A percentile compares a stretch with the other conserved stretches of the same genome.
These are phyloP conservation scores for Apocynum venetum DNA, from an alignment of 257 asterid species.

Conservation along the genomic window DNA sequence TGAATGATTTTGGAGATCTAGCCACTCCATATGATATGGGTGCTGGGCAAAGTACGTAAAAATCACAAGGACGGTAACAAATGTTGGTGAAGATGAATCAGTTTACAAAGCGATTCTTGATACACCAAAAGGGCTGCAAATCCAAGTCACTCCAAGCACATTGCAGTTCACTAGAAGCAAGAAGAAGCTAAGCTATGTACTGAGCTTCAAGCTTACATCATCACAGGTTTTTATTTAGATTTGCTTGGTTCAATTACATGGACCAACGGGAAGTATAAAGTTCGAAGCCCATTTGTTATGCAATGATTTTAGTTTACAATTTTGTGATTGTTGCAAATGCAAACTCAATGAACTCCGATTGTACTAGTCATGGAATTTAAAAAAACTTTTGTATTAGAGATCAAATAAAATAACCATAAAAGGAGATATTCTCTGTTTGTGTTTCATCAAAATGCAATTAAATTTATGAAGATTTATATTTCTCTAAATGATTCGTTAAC, in stretches of 20 bases:
- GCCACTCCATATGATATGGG: slow-evolving; percentile 69
- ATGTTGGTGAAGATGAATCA: slow-evolving; percentile 53
- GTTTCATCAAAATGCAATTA: no score
- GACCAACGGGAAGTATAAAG: slow-evolving; percentile 49
- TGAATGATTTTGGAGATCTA: slow-evolving; percentile 34
- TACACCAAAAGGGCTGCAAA: slow-evolving; percentile 31
- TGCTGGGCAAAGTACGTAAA: slow-evolving; percentile 57
- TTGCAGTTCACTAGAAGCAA: slow-evolving; percentile 37
- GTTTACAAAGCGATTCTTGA: slow-evolving; percentile 42
- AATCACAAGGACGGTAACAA: slow-evolving; percentile 51
- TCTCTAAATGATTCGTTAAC: no score
- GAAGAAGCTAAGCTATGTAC: slow-evolving; percentile 41
- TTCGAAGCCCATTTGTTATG: slow-evolving; percentile 52
- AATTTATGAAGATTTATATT: no score
- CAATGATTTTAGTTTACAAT: no score
- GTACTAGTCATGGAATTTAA: no score
- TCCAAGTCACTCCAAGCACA: slow-evolving; percentile 42
- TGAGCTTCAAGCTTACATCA: slow-evolving; percentile 31
- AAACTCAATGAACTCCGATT: no score
- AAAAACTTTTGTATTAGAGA: no score
- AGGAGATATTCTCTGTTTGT: no score
- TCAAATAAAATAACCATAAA: no score
- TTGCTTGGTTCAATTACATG: slow-evolving; percentile 70
- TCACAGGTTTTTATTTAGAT: slow-evolving; percentile 8
- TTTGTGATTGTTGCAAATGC: no score